Evolutionary conservation across 495 filamentous ascomycete genomes (phyloP).

Genomic region (Tuber calosporum): DNA sequence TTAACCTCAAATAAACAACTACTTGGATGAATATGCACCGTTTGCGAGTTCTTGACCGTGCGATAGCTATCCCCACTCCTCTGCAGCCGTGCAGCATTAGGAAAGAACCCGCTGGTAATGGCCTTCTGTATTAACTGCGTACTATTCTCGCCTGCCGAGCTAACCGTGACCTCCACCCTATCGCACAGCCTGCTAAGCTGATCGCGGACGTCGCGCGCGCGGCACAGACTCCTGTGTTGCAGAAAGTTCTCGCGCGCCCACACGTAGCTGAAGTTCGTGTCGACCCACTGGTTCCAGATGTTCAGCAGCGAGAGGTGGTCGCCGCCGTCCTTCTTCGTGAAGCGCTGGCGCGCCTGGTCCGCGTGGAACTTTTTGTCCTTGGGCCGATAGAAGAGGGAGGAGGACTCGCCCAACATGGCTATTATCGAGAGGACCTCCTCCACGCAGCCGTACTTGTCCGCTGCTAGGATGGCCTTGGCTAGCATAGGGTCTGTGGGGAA

Average conservation of each 20-base stretch:
- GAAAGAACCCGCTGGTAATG: slow-evolving; percentile 87
- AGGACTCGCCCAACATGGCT: slow-evolving; percentile 84
- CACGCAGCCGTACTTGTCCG: slow-evolving; percentile 80
- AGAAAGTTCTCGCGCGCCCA: slow-evolving; percentile 94
- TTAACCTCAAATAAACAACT: slow-evolving; percentile 72
- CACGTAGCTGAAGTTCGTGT: slow-evolving; percentile 77
- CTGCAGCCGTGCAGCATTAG: slow-evolving; percentile 82
- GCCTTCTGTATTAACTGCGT: slow-evolving; percentile 74
- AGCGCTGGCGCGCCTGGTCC: slow-evolving; percentile 82
- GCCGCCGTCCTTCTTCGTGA: slow-evolving; percentile 86
- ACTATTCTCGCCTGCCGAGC: slow-evolving; percentile 63
- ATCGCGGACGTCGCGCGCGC: slow-evolving; percentile 87
- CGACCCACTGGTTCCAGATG: slow-evolving; percentile 95
- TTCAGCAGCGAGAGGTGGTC: slow-evolving; percentile 90
- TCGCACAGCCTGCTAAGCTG: slow-evolving; percentile 94
- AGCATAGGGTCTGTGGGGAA: slow-evolving; percentile 94
- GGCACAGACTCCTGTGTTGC: slow-evolving; percentile 75
- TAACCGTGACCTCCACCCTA: slow-evolving; percentile 72
- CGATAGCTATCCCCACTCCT: slow-evolving; percentile 81
- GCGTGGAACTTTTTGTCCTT: slow-evolving; percentile 98
- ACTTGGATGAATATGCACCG: slow-evolving; percentile 83
- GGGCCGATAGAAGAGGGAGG: slow-evolving; percentile 85
- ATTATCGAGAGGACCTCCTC: slow-evolving; percentile 93
- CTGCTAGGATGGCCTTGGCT: slow-evolving; percentile 83
- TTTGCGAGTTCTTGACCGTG: slow-evolving; percentile 87